Base-by-base conservation (phyloP, 1,284 basidiomycete genomes). In the Ceratobasidium sp. region DNA sequence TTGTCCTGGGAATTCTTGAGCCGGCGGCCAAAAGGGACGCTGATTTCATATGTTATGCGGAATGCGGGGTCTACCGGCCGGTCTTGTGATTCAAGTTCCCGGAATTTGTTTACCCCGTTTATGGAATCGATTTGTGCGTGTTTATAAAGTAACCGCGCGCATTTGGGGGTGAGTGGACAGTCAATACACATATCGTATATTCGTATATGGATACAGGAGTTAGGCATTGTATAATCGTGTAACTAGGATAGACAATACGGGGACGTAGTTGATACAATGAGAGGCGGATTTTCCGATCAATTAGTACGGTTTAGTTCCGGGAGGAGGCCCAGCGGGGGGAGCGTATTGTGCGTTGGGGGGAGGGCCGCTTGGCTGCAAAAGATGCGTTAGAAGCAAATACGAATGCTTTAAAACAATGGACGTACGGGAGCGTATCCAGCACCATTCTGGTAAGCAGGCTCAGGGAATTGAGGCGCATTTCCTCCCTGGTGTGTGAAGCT, bases 261-360 rank as follows among this genome's bases (percentile, higher is more conserved):
- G 11, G 11, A 41, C 36, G 36, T 41, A 41, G 36, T 41, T 41
- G 36, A 41, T 41, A 41, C 36, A 41, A 11, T 41, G 11, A 41
- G 36, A 41, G 36, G 11, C 36, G 11, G 36, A 41, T 5, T 41
- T 41, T 41, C n/a, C 11, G 36, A 41, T 11, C 11, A 41, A 41
- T 41, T 41, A 41, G 36, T 41, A 41, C 11, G 36, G 24, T 15
- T 69, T 56, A 69, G 15, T 41, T 69, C 33, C 66, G 3, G 69
- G 69, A 31, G 69, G 69, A 33, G 69, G 69, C 19, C 69, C 69
- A 50, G 69, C n/a, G 1, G 69, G 69, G 36, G 69, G 69, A 7
- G 69, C 69, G 47, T 72, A 72, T 15, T 53, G 14, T n/a, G 57
- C 44, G 44, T 31, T 72, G 8, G 69, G 69, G 1, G 69, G 69